phyloP scores from a whole-genome alignment of 2,329 filamentous ascomycete species.

The Samsoniella hepiali region DNA sequence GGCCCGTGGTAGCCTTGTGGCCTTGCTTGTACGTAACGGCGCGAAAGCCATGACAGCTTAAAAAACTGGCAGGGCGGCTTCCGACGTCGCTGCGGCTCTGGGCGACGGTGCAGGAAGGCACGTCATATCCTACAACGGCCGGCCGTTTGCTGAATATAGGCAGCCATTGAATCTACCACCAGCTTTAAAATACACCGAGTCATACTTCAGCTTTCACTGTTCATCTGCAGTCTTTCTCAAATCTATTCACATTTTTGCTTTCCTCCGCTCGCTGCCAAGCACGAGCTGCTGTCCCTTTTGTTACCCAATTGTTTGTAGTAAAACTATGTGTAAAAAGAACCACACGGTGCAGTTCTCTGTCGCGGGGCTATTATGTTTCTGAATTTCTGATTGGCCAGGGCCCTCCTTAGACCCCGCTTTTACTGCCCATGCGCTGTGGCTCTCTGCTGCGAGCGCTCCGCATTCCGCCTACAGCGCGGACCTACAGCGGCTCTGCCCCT shows the following conservation, averaged over 20 bases:
- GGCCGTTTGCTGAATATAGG: not conserved
- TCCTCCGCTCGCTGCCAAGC: not conserved
- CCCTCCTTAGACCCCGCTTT: not conserved
- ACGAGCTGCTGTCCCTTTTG: not conserved
- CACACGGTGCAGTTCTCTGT: slow-evolving; percentile 12
- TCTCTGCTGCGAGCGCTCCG: slow-evolving; percentile 3
- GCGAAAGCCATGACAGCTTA: not conserved
- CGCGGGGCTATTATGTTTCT: slow-evolving; percentile 17
- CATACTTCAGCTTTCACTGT: not conserved
- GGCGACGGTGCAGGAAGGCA: too few species aligned
- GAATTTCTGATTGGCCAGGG: slow-evolving; percentile 6
- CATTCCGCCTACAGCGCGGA: not conserved
- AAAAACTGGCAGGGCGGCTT: slow-evolving; percentile 3
- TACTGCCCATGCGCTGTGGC: not conserved
- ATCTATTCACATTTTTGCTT: not conserved
- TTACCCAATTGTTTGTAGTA: slow-evolving; percentile 13
- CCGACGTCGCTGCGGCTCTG: slow-evolving; percentile 3
- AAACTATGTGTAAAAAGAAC: slow-evolving; percentile 20
- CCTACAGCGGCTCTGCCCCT: not conserved
- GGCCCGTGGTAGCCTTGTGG: not conserved
- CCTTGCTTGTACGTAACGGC: slow-evolving; percentile 9
- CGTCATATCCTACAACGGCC: not conserved
- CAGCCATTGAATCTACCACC: not conserved
- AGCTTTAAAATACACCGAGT: not conserved
- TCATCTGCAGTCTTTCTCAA: too few species aligned